Evolutionary conservation across 23 red algal genomes (phyloP), one percentile per base, ranked within the genome.

Genomic region (Cyanidium caldarium): DNA sequence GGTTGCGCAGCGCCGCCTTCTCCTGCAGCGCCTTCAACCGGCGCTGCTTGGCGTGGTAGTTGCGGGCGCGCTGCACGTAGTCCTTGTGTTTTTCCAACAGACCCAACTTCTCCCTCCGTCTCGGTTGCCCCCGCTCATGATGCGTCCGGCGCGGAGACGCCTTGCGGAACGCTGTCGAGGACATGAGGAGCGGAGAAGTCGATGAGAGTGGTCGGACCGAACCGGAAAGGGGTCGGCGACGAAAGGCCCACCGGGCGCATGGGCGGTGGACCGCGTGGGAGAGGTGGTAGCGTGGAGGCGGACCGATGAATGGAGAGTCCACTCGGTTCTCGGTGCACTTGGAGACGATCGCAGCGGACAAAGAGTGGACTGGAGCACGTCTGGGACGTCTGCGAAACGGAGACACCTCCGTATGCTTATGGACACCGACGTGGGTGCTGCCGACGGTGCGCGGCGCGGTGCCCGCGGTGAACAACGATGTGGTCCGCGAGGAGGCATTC

Each of bases 41-140:
- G 7, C 42, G 19, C 28, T 83, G 67, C 69, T 87, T 95, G 34
- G 39, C 44, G 38, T 87, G 82, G 43, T 76, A 82, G 34, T 85
- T 74, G 20, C 61, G 57, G 0, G 91, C 83, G 33, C 91, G 82
- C 17, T 79, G 67, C 68, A 81, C 81, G 72, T 95, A 95, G 70
- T 95, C 91, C 35, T 87, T 86, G 43, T 95, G 85, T 73, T 95
- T 95, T 40, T 95, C 91, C 5, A 95, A 74, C 15, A 95, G 43
- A 23, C 83, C 83, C 68, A 70, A 68, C 58, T 76, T 79, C 23
- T 33, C 34, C 40, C 68, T 41, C 20, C 91, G 73, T 2, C 38
- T 37, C 30, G 84, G 91, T 42, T 95, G 91, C n/a, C 61, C 51
- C 29, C 91, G 69, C 57, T 95, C 91, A 39, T 74, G 67, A 58